Evolutionary conservation across 768 basidiomycete species (phyloP), one percentile per base, ranked within the genome.

Genomic region (Tricholoma matsutake): DNA sequence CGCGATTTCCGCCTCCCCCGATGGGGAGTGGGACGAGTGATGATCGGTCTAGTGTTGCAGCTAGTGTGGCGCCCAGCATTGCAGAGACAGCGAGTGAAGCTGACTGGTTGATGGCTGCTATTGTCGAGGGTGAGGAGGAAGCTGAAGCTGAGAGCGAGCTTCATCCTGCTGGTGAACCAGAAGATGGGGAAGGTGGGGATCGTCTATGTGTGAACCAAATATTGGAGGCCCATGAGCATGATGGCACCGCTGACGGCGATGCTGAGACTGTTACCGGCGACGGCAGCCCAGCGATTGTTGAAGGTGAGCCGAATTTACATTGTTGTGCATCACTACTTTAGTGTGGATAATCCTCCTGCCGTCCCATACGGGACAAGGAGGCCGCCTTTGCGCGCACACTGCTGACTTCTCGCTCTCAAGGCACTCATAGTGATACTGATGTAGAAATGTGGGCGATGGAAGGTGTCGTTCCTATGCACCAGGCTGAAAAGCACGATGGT

Each of bases 21-120:
- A 78, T 76, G 65, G 75, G 77, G 55, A 70, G 63, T 61, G 70
- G 71, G n/a, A 67, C 76, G 69, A 81, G 78, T 73, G 81, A 81
- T 67, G 89, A 91, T 73, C 75, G 79, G 61, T 80, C 80, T 25
- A 85, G 83, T 71, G 79, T 83, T 58, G 78, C 83, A 59, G 77
- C 80, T 60, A 84, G 84, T 77, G 82, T 78, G 61, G 79, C 83
- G 55, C 85, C 84, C 51, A 92, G 89, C 67, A 83, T 81, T 58
- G 84, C 89, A 54, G 88, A 89, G 65, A 87, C 88, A 54, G 81
- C 84, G 34, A 91, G 89, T 73, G 91, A 93, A 72, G 87, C 80
- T 57, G 91, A 93, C 74, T 93, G 91, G 91, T 79, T 92, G 45
- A 92, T 93, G 91, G 91, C 90, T 71, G 91, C 91, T 56, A 93